Percentiles rank a stretch among this genome's conserved stretches.
Conservation (phyloP, 108 stramenopile genomes). For the Poteriospumella lacustris region DNA sequence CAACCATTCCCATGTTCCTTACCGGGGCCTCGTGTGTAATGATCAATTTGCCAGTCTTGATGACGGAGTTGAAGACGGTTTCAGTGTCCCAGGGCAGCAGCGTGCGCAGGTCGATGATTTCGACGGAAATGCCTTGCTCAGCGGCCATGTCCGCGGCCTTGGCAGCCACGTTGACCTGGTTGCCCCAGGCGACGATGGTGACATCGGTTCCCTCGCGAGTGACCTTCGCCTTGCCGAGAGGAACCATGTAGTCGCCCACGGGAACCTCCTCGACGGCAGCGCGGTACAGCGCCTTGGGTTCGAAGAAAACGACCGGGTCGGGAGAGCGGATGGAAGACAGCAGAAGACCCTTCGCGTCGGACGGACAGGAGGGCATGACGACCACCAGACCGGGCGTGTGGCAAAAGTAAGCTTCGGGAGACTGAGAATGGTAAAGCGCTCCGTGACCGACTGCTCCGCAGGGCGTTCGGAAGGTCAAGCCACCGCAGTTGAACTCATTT, state of each 20-base stretch:
- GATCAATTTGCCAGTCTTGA: conserved; percentile 85
- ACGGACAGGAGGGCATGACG: conserved; percentile 87
- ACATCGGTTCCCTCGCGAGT: conserved; percentile 75
- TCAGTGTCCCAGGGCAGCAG: conserved; percentile 88
- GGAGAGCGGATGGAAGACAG: conserved; percentile 75
- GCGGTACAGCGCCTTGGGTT: conserved; percentile 93
- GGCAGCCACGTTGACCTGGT: conserved; percentile 68
- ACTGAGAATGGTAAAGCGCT: conserved; percentile 91
- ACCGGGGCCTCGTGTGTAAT: conserved; percentile 91
- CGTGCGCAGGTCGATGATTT: conserved; percentile 90
- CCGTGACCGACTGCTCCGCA: conserved; percentile 82
- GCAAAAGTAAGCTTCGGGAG: conserved; percentile 85
- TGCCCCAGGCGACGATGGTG: conserved; percentile 89
- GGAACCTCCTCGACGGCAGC: conserved; percentile 86
- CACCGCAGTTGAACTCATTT: conserved; percentile 91
- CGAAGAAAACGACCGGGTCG: conserved; percentile 91
- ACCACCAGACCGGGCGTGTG: conserved; percentile 83
- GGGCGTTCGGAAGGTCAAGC: conserved; percentile 81
- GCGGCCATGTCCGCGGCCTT: conserved; percentile 68
- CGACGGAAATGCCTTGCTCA: conserved; percentile 71
- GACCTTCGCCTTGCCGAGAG: conserved; percentile 80
- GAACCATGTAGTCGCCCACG: conserved; percentile 81
- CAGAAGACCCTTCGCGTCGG: conserved; percentile 84
- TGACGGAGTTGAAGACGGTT: conserved; percentile 67
- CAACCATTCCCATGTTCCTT: conserved; percentile 39